Conservation (phyloP, 768 basidiomycete species). For the Panellus pusillus region DNA sequence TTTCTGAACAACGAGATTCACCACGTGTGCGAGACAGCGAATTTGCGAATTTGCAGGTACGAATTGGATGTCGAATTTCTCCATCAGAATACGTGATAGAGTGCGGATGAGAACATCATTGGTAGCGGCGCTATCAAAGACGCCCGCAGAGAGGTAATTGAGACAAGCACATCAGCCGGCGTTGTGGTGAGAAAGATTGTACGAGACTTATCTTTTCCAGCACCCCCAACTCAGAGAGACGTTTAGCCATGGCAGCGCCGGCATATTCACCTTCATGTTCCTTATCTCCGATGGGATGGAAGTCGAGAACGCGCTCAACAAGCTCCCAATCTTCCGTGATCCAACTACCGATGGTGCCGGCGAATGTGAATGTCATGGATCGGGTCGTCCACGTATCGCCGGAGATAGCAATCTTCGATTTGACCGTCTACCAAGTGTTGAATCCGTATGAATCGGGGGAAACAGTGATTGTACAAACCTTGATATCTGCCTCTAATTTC, state of each 20-base stretch:
- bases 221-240: conserved; percentile 24
- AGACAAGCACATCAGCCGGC: too few relatives aligned
- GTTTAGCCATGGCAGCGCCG: conserved; percentile 30
- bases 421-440: too few relatives aligned
- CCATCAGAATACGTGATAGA: conserved; percentile 19
- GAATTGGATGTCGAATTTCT: conserved; percentile 28
- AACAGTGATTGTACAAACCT: too few relatives aligned
- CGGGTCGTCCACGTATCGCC: conserved; percentile 34
- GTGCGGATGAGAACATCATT: conserved; percentile 35
- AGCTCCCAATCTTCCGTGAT: conserved; percentile 35
- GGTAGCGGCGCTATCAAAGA: conserved; percentile 33
- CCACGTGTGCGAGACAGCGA: too few relatives aligned
- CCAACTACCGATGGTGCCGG: conserved; percentile 27
- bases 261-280: conserved; percentile 34
- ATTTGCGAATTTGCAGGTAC: conserved; percentile 27
- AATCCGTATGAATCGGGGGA: too few relatives aligned
- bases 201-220: conserved; percentile 36
- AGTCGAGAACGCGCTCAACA: too few relatives aligned
- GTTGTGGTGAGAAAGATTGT: conserved; percentile 5
- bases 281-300: conserved; percentile 30
- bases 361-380: conserved; percentile 34
- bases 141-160: conserved; percentile 16
- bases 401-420: conserved; percentile 26
- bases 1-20: conserved; percentile 37
- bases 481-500: too few relatives aligned